Evolutionary conservation across 257 asterid species (phyloP), one percentile per base, ranked within the genome.

Genomic region (Solanum pennellii): DNA sequence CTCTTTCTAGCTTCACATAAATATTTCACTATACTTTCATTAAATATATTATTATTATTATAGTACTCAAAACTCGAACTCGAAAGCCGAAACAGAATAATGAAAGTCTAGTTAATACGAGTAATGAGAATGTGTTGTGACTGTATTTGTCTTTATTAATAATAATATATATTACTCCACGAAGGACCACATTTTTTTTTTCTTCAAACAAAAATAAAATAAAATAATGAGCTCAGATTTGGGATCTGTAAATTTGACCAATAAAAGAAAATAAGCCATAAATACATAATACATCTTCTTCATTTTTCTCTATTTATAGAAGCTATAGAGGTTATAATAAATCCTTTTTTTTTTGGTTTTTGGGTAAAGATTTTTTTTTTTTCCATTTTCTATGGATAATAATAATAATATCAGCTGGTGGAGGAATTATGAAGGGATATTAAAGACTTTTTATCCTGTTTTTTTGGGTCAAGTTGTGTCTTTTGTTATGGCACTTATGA

Each of bases 381-480:
- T 65, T 65, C 5, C 35, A 12, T 65, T 25, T 65, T n/a, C 62
- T 49, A 90, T 90, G 92, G 76, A 84, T 86, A 87, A 13, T 71
- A 37, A 84, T 71, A 37, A 37, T 37, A 85, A 14, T 71, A 85
- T 10, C 39, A 20, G 47, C 20, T 83, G 86, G 49, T 86, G 87
- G 90, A 56, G 75, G 71, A 88, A 69, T 72, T 47, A 89, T 66
- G 92, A 83, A 47, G 90, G 85, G 16, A 3, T 88, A n/a, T 27
- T 73, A 52, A 88, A 77, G 91, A 86, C 86, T 25, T 59, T 92
- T 89, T 37, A 41, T 33, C 52, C 89, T 75, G 27, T 95, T 87
- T 91, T 92, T 39, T 89, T 95, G 12, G 98, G 98, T 7, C 97
- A 95, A 89, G 35, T 94, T 69, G 93, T 91, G 33, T 93, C 98